A percentile compares a stretch with the other conserved stretches of the same genome.
Conservation (phyloP, 805 yeast genomes). For the Lipomyces yamadae region DNA sequence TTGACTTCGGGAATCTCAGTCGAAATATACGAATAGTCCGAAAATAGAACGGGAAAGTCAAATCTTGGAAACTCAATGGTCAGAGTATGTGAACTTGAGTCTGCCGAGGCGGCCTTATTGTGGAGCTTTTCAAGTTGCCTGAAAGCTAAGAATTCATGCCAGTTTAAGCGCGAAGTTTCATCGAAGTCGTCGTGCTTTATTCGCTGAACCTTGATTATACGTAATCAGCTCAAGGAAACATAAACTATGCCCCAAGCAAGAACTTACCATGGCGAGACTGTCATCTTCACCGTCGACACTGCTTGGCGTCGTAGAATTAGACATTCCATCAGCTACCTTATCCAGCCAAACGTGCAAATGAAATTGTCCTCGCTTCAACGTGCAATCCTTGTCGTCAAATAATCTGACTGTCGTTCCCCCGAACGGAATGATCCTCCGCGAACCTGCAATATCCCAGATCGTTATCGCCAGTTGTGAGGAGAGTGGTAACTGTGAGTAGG, state of each 20-base stretch:
- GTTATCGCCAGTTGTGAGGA: constrained; percentile 63
- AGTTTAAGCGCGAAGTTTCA: constrained; percentile 61
- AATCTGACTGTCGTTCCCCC: constrained; percentile 65
- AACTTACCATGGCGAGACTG: constrained; percentile 50
- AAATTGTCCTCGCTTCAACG: constrained; percentile 75
- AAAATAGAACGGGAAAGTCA: constrained; percentile 72
- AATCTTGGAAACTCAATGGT: constrained; percentile 66
- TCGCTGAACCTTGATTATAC: not conserved
- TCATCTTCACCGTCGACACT: constrained; percentile 49
- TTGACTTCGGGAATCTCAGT: constrained; percentile 22
- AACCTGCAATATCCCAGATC: constrained; percentile 70
- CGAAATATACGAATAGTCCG: constrained; percentile 55
- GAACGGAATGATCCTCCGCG: constrained; percentile 54
- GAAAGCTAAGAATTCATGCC: constrained; percentile 75
- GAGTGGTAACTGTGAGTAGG: constrained; percentile 70
- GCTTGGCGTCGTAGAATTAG: constrained; percentile 41
- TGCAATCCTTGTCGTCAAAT: constrained; percentile 60
- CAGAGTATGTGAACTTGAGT: constrained; percentile 46
- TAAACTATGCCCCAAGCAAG: not conserved
- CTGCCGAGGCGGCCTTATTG: constrained; percentile 27
- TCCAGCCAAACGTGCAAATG: constrained; percentile 54
- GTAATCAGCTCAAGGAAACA: not conserved
- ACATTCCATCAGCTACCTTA: constrained; percentile 45
- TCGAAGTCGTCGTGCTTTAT: constrained; percentile 67
- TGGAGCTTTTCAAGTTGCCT: constrained; percentile 56